A percentile compares a stretch with the other conserved stretches of the same genome.
phyloP scores from a whole-genome alignment of 1,139 yeast species.

The Ogataea hybrid region DNA sequence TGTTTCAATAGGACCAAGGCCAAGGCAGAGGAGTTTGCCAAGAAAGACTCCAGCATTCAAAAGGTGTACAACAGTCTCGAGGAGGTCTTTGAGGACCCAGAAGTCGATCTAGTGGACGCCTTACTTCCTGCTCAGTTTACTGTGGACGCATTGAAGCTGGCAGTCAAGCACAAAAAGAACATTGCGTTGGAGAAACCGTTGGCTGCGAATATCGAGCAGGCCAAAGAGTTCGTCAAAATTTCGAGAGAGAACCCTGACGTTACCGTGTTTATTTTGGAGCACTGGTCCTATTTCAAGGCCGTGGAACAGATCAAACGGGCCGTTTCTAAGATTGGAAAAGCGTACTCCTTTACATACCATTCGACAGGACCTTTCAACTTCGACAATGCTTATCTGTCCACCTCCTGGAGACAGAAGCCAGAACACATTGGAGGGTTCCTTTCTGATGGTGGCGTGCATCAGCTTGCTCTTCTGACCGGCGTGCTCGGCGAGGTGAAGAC shows the following conservation, averaged over 20 bases:
- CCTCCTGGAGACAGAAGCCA: conserved; percentile 85
- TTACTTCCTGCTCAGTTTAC: conserved; percentile 84
- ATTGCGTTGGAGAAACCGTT: conserved; percentile 85
- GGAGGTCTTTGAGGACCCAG: conserved; percentile 57
- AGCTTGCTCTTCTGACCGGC: conserved; percentile 78
- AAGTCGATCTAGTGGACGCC: conserved; percentile 76
- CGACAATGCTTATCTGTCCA: conserved; percentile 60
- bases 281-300: conserved; percentile 72
- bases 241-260: conserved; percentile 56
- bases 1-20: conserved; percentile 79
- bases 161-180: conserved; percentile 71
- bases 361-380: conserved; percentile 79
- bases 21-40: conserved; percentile 82
- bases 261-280: conserved; percentile 68
- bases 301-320: conserved; percentile 51
- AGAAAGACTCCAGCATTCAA: conserved; percentile 49
- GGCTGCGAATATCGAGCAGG: conserved; percentile 80
- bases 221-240: conserved; percentile 69
- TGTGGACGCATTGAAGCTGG: conserved; percentile 60
- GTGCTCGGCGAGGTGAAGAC: conserved; percentile 73
- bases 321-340: conserved; percentile 69
- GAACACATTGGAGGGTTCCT: conserved; percentile 89
- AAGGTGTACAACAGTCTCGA: conserved; percentile 68
- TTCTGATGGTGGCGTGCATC: conserved; percentile 96
- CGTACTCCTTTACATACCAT: conserved; percentile 73